Conservation (phyloP, 192 early-diverging fungal genomes). For the Backusella psychrophila region DNA sequence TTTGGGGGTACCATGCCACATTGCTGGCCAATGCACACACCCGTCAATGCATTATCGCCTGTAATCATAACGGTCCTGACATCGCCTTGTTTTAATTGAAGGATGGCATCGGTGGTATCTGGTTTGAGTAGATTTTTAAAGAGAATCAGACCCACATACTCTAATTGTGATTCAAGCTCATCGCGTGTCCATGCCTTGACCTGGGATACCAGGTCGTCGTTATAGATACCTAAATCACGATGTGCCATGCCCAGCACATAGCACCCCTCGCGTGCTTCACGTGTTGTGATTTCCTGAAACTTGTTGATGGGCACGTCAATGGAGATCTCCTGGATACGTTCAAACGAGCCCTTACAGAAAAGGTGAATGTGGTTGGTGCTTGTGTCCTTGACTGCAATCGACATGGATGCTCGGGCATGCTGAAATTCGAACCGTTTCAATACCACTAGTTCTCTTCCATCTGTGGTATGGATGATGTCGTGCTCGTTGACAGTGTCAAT, state of each 20-base stretch:
- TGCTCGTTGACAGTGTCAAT: conserved; percentile 3
- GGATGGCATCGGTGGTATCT: conserved; percentile 51
- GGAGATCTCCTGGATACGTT: conserved; percentile 45
- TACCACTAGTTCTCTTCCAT: conserved; percentile 22
- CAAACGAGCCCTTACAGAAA: conserved; percentile 69
- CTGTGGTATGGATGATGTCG: conserved; percentile 18
- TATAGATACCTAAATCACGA: conserved; percentile 10
- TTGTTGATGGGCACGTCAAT: conserved; percentile 35
- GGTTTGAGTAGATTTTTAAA: conserved; percentile 61
- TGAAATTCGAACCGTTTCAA: conserved; percentile 68
- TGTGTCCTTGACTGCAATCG: conserved; percentile 48
- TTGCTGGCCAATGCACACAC: conserved; percentile 47
- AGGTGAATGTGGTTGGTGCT: conserved; percentile 43
- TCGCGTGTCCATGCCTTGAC: conserved; percentile 36
- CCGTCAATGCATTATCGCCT: conserved; percentile 61
- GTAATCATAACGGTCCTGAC: conserved; percentile 66
- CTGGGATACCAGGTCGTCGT: conserved; percentile 10
- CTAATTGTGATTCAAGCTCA: conserved; percentile 42
- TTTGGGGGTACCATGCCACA: conserved; percentile 49
- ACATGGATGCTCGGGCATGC: conserved; percentile 65
- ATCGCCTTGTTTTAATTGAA: conserved; percentile 47
- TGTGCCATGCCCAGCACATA: conserved; percentile 61
- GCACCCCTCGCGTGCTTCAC: conserved; percentile 49
- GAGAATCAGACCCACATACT: conserved; percentile 49
- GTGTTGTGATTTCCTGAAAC: conserved; percentile 36